Percentiles rank a stretch among this genome's conserved stretches.
Conservation (phyloP, 164 flowering plant species). For the Magnolia kwangsiensis region DNA sequence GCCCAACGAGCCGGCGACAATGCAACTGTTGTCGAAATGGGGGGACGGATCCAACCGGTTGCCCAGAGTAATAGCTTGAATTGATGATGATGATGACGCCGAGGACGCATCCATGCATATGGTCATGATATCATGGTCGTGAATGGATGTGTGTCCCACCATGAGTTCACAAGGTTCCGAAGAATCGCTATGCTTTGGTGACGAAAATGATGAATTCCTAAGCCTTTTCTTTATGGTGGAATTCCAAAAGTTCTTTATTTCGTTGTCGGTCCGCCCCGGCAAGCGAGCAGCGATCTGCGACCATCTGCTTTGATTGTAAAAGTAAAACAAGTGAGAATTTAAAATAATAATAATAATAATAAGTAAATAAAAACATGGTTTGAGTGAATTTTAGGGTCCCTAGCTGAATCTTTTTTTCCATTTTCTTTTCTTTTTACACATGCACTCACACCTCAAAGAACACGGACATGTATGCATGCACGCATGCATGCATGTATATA, state of each 20-base stretch:
- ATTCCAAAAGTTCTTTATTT: slow-evolving; percentile 83
- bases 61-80: slow-evolving; percentile 30
- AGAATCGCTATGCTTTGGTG: slow-evolving; percentile 54
- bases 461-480: too few relatives aligned
- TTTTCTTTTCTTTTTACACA: too few relatives aligned
- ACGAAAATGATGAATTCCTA: slow-evolving; percentile 33
- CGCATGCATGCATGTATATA: too few relatives aligned
- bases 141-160: slow-evolving; percentile 28
- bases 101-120: slow-evolving; percentile 17
- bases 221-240: slow-evolving; percentile 70
- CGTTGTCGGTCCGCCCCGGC: slow-evolving; percentile 82
- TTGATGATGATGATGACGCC: slow-evolving; percentile 29
- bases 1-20: background rate
- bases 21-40: background rate
- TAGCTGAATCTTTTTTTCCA: too few relatives aligned
- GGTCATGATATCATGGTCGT: slow-evolving; percentile 23
- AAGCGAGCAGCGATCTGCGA: slow-evolving; percentile 79
- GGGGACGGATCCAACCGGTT: slow-evolving; percentile 33
- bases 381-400: too few relatives aligned
- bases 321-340: too few relatives aligned
- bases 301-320: slow-evolving; percentile 47
- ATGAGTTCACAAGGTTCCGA: slow-evolving; percentile 33
- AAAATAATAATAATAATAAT: too few relatives aligned
- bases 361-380: too few relatives aligned
- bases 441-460: too few relatives aligned